Base-by-base conservation (phyloP, 2,329 filamentous ascomycete species). In the Aspergillus jensenii region DNA sequence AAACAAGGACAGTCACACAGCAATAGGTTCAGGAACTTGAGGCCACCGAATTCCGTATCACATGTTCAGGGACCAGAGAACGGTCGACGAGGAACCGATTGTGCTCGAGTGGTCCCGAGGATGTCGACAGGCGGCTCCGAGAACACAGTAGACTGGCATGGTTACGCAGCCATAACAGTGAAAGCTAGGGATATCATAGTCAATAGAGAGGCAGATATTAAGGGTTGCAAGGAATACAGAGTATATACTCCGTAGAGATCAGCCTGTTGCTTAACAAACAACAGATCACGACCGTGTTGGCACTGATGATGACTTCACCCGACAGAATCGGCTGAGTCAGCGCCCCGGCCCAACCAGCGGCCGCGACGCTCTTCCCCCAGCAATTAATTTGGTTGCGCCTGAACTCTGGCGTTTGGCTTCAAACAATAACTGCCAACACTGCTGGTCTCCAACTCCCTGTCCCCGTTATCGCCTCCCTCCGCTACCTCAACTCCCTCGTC, bases 231-330 rank as follows among this genome's bases (percentile, higher is more conserved):
- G 27, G n/a, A 15, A 35, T 21, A 31, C 27, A 31, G 9, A 31
- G 27, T 9, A 31, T 9, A 11, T 31, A 31, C 27, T 43, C 39
- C 12, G 17, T n/a, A 33, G 39, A 31, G 14, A 46, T 17, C 14
- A n/a, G 15, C 14, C n/a, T 19, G 15, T 52, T 50, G 23, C 15
- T 12, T n/a, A 40, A 12, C 5, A n/a, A 39, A 31, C 14, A 39
- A 31, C 14, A n/a, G 41, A 52, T 56, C 54, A 48, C 55, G 17
- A 48, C 49, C 47, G 8, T 15, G 35, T 17, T 40, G 33, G 25
- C 41, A 40, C 17, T 39, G 21, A 37, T 60, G 57, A 67, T 70
- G 67, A 71, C 66, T 71, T 73, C 71, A 74, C 71, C 70, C 72
- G 70, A 73, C 70, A 65, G 71, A 68, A 71, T 62, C 55, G 33